Base-by-base conservation (phyloP, 2,329 filamentous ascomycete species). In the Claviceps arundinis region DNA sequence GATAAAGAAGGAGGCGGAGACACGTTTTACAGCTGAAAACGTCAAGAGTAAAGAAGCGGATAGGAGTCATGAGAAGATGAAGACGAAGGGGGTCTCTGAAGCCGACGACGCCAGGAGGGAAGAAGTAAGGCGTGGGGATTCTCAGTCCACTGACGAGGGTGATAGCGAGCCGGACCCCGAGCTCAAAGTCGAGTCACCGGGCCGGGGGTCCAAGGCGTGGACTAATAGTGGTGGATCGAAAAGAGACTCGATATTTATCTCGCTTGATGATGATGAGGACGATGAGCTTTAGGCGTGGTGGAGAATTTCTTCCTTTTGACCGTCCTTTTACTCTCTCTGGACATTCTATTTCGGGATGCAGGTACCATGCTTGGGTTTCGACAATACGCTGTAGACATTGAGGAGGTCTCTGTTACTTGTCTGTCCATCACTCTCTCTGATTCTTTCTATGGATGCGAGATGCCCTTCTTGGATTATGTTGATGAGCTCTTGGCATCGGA, bases 211-310 rank as follows among this genome's bases (percentile, higher is more conserved):
- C 43, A 59, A 59, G 48, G 14, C n/a, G 13, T 42, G 56, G 47
- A 58, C 58, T 4, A 58, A 59, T 11, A 34, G 43, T 7, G 53
- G 48, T n/a, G 47, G 54, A 34, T 61, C 58, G 19, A 62, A 63
- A 52, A 60, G 59, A 55, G 59, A 55, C 5, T 64, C 66, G 5
- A 66, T 71, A 24, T 71, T 70, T 37, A 60, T 71, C 5, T 62
- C 63, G 30, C 64, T 66, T 11, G 67, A 69, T 26, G 66, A 68
- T 14, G 67, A 70, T 37, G 45, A 44, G 6, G 42, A 44, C 19
- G 42, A 69, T 46, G 53, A 55, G 45, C 48, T 55, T 17, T 55
- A 50, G 40, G 16, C 11, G 38, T 24, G 30, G 19, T 7, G 37
- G 26, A 9, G 6, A 34, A 1, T 13, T 17, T 41, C 2, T n/a